Evolutionary conservation across 371 early-diverging fungal genomes (phyloP), one percentile per base, ranked within the genome.

Genomic region (Phascolomyces articulosus): DNA sequence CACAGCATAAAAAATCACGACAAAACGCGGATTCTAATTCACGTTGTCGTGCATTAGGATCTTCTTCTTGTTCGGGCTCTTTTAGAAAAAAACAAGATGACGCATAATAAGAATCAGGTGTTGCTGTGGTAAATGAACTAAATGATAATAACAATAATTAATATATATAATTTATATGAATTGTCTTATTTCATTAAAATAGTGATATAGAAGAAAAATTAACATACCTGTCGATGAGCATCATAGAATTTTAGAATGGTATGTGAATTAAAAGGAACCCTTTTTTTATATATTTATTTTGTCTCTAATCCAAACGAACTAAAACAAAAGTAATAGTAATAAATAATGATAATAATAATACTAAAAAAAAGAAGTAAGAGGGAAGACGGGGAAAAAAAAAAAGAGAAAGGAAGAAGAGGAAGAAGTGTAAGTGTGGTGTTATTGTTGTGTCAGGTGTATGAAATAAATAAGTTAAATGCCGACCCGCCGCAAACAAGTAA

Each of bases 1-100:
- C 96, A 69, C 97, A 97, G 81, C 97, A 97, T 58, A 78, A 71
- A 72, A 95, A 97, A 82, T 97, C 92, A 66, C 88, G 87, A 83
- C 95, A 96, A 78, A 92, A 96, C 58, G 86, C 79, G 62, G 87
- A 87, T 72, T 96, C 97, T 18, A 96, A 83, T 47, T 90, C 88
- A 57, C 88, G 89, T 61, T 89, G 67, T 49, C 67, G 72, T 65
- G 62, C 66, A 20, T 58, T 54, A 34, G 55, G 21, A 26, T 58
- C 58, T 20, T 18, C 41, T 16, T 10, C 24, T 55, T 27, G n/a
- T 21, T 54, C 18, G 7, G 23, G 8, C 54, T 13, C 20, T 13
- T 34, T 34, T 11, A 34, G 2, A 34, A 16, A 4, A 27, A 28
- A 21, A 28, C 13, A 27, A 53, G 54, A 28, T 11, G 15, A 23